Evolutionary conservation across 2,329 filamentous ascomycete species (phyloP), one percentile per base, ranked within the genome.

Genomic region (Claviceps sp.): DNA sequence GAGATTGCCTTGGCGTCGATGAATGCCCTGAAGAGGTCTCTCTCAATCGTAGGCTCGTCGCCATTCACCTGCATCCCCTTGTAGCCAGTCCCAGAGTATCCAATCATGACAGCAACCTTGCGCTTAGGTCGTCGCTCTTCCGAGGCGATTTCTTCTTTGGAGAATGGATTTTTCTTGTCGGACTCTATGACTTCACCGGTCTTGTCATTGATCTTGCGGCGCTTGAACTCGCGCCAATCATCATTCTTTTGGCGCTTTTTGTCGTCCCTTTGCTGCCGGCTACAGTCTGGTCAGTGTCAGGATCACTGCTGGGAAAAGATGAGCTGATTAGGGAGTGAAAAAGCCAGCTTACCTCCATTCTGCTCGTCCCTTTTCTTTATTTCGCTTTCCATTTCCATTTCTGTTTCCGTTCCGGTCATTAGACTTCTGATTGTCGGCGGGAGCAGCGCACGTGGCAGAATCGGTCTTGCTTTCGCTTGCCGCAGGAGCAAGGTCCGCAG

Each of bases 81-180:
- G 74, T 98, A 98, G 16, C 93, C 93, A 9, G 89, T 95, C 48
- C 93, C 93, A 5, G 90, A 89, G 68, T 98, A 98, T 16, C 93
- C 93, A 60, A 98, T 84, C 74, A 97, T 73, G 36, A 98, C 89
- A 42, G 91, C 93, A 48, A 96, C 91, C 73, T 98, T 98, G 68
- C 87, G 84, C 77, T 98, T 98, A 24, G 93, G 93, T 52, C 82
- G 82, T 57, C 91, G 83, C 65, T 85, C 84, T 67, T 98, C 93
- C 47, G 82, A 82, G 13, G 85, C 87, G 59, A 96, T 91, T 69
- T 96, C 90, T 57, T 93, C 89, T 60, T 87, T 78, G 51, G 71
- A 70, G 60, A 81, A 81, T 41, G 73, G 71, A 53, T 79, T 79
- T 48, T 59, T 62, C 55, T 59, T 61, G 14, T 62, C 62, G 45